Base-by-base conservation (phyloP, 805 yeast species). In the Tetrapisispora namnaoensis region DNA sequence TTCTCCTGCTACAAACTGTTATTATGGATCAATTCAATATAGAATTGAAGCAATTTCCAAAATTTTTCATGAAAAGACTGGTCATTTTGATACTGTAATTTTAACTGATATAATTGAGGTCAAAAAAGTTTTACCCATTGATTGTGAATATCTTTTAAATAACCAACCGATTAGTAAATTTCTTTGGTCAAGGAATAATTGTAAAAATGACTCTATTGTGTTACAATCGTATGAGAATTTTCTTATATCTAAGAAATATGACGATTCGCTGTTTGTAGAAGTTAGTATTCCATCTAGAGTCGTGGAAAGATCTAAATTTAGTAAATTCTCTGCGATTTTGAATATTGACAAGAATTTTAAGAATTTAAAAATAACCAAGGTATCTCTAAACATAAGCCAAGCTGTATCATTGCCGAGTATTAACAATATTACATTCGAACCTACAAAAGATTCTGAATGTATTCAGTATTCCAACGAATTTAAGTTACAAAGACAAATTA, bases 381-480 rank as follows among this genome's bases (percentile, higher is more conserved):
- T 54, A 8, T 32, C 51, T 18, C 27, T 56, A 10, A 36, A 45
- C 8, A 27, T 56, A n/a, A 27, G 48, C 10, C 60, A 56, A 42
- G 44, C 48, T n/a, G 37, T 49, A 7, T 49, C 60, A 6, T 51
- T 56, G 32, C 60, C 60, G n/a, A 48, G 51, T 32, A 42, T 54
- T 17, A 38, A 53, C 42, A 17, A 36, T 14, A 41, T 20, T 14
- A 11, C 42, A 21, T 38, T 38, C 6, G 21, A 38, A 32, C 42
- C 42, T 8, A 16, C 39, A 9, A 30, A 37, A 22, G 27, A 45
- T 9, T 20, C 38, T 2, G 39, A 43, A 35, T 28, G 21, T 43
- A 43, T 35, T 35, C 30, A 22, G 16, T 18, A 35, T 8, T 36
- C 36, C 1, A 28, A 36, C 27, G 41, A 44, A 13, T 42, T 30